Base-by-base conservation (phyloP, 495 filamentous ascomycete genomes). In the Platismatia glauca region DNA sequence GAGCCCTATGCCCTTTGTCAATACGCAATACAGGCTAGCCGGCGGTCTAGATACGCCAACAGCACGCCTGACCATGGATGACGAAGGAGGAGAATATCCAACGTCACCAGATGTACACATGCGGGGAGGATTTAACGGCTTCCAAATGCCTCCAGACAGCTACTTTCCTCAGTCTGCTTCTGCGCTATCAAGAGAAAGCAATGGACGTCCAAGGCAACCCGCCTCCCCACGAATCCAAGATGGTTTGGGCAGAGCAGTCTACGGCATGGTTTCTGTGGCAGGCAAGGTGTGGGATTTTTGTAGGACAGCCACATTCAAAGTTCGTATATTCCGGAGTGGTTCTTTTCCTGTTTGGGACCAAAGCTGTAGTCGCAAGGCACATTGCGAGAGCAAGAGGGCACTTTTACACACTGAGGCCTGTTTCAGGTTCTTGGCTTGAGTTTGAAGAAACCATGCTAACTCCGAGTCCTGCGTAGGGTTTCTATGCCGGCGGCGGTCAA, bases 251-350 rank as follows among this genome's bases (percentile, higher is more conserved):
- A 78, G 69, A 48, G 74, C 74, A 7, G 77, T 82, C 33, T 75
- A 83, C 50, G 77, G 77, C 38, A 81, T 88, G 33, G 85, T 90
- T 11, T 71, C 68, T 6, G 71, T 78, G 15, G 78, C 76, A 3
- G 89, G 89, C 9, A 92, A 86, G 71, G 84, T 94, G 12, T 89
- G 88, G 78, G 82, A 91, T 68, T 90, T 95, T 64, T 94, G 90
- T 78, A 87, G 79, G 69, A 77, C 78, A 2, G 82, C 83, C 13
- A 82, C 87, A 0, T 92, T 96, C 70, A 77, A 79, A 55, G 91
- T 50, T 15, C 22, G 46, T 50, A 29, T 9, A 50, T 29, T 29
- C 29, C 11, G 22, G 1, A 22, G 20, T 46, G 1, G 22, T 22
- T 12, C 16, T n/a, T 11, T 15, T 50, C 46, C 9, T 29, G 9